Evolutionary conservation across 2,329 filamentous ascomycete species (phyloP), one percentile per base, ranked within the genome.

Genomic region (Pyricularia grisea): DNA sequence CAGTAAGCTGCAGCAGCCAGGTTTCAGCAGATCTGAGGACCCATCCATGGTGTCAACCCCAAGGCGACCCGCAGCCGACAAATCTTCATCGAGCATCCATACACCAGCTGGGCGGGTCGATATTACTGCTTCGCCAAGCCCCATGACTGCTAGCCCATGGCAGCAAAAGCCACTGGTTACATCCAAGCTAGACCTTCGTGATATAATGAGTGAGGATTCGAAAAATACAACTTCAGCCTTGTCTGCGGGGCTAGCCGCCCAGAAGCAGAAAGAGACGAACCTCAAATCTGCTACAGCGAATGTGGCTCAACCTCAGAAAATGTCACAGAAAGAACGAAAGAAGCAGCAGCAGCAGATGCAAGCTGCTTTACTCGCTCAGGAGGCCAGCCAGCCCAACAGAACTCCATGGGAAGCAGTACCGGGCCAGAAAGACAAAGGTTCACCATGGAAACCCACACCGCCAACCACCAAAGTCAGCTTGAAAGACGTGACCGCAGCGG

Each of bases 301-400:
- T 27, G 55, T 14, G 4, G 23, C 67, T 14, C 58, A 68, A 42
- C 28, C 30, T n/a, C 27, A 79, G 0, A 97, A 92, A 76, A 79
- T 97, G 73, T 97, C 94, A 0, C 95, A 98, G 74, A 97, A 95
- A 75, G 94, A 97, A 77, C 60, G 60, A 27, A 98, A 97, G 80
- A 92, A 87, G 75, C 87, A 93, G 72, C 87, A 93, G 74, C 87
- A 93, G 74, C 90, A 93, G 74, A 84, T 28, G 81, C 81, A 42
- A 79, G 79, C 77, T 60, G 78, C 81, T 9, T 79, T 80, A 72
- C 77, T 80, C 64, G 72, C 76, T 3, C 72, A 77, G 65, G 71
- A 72, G 28, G 33, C 72, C 73, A 58, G 28, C 55, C 25, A 33
- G 20, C 3, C 25, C 14, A 65, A 63, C 14, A 60, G 65, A 17